Evolutionary conservation across 768 basidiomycete species (phyloP).

Genomic region (Boletus bicolor): DNA sequence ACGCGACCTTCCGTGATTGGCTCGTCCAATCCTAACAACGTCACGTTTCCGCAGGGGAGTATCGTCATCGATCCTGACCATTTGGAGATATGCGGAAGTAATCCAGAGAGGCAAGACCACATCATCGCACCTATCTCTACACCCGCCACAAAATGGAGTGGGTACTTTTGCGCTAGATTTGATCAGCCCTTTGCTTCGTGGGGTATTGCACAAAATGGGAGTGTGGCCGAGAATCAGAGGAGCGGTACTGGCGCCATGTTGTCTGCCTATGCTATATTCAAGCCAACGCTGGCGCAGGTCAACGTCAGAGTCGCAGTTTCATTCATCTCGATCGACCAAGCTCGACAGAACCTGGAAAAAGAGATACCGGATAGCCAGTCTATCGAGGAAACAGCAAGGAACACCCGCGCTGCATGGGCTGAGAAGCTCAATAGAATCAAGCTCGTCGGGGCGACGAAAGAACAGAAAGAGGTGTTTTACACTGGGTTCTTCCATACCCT

Average conservation of each 20-base stretch:
- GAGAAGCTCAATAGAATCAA: slow-evolving; percentile 53
- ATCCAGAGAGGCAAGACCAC: slow-evolving; percentile 66
- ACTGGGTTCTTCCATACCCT: slow-evolving; percentile 63
- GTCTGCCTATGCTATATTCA: slow-evolving; percentile 51
- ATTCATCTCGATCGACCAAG: slow-evolving; percentile 71
- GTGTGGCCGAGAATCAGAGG: slow-evolving; percentile 26
- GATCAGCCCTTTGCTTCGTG: slow-evolving; percentile 41
- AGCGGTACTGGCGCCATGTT: slow-evolving; percentile 43
- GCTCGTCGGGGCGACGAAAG: slow-evolving; percentile 46
- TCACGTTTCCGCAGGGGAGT: slow-evolving; percentile 53
- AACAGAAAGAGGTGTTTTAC: slow-evolving; percentile 50
- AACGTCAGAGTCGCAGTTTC: slow-evolving; percentile 66
- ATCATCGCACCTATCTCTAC: slow-evolving; percentile 59
- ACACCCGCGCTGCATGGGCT: slow-evolving; percentile 51
- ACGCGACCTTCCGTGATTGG: slow-evolving; percentile 61
- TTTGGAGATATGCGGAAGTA: slow-evolving; percentile 59
- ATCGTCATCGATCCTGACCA: slow-evolving; percentile 41
- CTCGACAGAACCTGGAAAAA: slow-evolving; percentile 46
- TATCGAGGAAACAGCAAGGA: slow-evolving; percentile 50
- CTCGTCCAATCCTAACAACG: slow-evolving; percentile 42
- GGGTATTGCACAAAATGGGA: slow-evolving; percentile 51
- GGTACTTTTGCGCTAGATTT: slow-evolving; percentile 59
- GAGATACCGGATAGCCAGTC: slow-evolving; percentile 46
- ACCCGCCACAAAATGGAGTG: slow-evolving; percentile 37
- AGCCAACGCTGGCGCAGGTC: slow-evolving; percentile 32